Evolutionary conservation across 371 early-diverging fungal genomes (phyloP), one percentile per base, ranked within the genome.

Genomic region (Zopfochytrium polystomum): DNA sequence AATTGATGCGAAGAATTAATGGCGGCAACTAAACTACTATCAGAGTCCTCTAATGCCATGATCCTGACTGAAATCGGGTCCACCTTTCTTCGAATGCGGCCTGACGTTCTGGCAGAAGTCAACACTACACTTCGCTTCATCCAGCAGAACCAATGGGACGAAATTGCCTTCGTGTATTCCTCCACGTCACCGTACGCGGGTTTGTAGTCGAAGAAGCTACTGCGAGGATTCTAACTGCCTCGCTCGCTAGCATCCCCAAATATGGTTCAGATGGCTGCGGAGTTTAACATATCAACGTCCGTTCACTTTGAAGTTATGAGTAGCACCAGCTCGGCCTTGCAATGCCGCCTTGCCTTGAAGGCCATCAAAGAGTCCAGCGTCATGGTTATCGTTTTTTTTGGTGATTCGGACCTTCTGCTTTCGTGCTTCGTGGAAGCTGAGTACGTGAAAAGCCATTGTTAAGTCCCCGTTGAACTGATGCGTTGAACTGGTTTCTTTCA

Each of bases 51-150:
- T n/a, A n/a, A n/a, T n/a, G n/a, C n/a, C n/a, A n/a, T n/a, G n/a
- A n/a, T n/a, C n/a, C 42, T 11, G 42, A 42, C n/a, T n/a, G 13
- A 42, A 42, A 42, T 42, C n/a, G 11, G n/a, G 11, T 42, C 42
- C 42, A 42, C 42, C 11, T 42, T 13, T 42, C 42, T 42, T 42
- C 42, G 42, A 13, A n/a, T n/a, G n/a, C 42, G 42, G 42, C 42
- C 42, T 13, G n/a, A 42, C n/a, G 42, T 11, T 11, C 11, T 13
- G 11, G 11, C n/a, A 11, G 42, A 11, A 11, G 42, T 42, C 13
- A 42, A 42, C n/a, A n/a, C 42, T 13, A 42, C n/a, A n/a, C 13
- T n/a, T 42, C n/a, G n/a, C 42, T 42, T 42, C n/a, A 42, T 42
- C 11, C 13, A 11, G 11, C 13, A n/a, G 42, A 42, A 42, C n/a